Conservation (phyloP, 2,329 filamentous ascomycete species). For the Cladosporium sp. region DNA sequence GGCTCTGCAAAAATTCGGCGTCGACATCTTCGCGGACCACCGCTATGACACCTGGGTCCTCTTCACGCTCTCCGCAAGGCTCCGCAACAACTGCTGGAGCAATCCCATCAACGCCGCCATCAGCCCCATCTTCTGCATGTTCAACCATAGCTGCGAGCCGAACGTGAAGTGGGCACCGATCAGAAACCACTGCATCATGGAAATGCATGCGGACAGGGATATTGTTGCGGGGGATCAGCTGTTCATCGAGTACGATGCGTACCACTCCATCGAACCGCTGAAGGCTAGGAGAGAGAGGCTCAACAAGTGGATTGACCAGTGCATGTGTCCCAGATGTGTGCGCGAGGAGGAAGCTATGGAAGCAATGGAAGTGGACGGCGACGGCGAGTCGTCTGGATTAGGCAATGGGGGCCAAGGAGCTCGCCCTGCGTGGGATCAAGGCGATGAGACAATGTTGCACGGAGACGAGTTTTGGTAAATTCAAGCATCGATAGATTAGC, state of each 20-base stretch:
- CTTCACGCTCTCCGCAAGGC: constrained; percentile 82
- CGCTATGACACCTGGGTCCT: constrained; percentile 73
- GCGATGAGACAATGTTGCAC: too few relatives aligned
- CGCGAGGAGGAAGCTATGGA: constrained; percentile 16
- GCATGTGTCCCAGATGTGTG: constrained; percentile 23
- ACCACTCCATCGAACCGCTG: constrained; percentile 15
- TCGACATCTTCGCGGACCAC: constrained; percentile 60
- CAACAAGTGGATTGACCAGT: constrained; percentile 24
- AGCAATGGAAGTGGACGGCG: too few relatives aligned
- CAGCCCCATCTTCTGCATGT: constrained; percentile 87
- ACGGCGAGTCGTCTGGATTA: too few relatives aligned
- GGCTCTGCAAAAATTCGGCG: constrained; percentile 70
- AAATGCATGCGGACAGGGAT: constrained; percentile 11
- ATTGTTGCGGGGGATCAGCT: constrained; percentile 24
- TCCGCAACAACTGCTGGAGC: constrained; percentile 79
- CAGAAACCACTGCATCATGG: constrained; percentile 17
- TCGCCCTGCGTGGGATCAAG: too few relatives aligned
- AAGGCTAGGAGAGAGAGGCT: constrained; percentile 16
- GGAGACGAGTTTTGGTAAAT: too few relatives aligned
- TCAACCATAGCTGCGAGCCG: constrained; percentile 90
- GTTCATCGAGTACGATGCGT: constrained; percentile 26
- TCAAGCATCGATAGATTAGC: too few relatives aligned
- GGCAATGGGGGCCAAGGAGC: too few relatives aligned
- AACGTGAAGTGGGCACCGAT: constrained; percentile 69
- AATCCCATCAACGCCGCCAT: constrained; percentile 44